phyloP scores from a whole-genome alignment of 78 protist genomes.

The Polysphondylium violaceum region DNA sequence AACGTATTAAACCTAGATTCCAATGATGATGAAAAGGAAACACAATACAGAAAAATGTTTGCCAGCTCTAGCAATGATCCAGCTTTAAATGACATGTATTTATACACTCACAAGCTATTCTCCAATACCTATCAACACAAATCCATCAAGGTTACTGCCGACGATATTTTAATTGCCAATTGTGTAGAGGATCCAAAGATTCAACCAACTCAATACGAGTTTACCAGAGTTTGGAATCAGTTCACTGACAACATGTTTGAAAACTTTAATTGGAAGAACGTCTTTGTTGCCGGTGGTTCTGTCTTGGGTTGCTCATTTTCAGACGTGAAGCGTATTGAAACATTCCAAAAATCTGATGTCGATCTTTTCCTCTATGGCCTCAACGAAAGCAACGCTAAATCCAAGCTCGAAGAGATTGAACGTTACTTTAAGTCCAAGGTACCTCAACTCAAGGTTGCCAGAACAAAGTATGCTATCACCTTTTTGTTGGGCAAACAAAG shows the following conservation, averaged over 20 bases:
- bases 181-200: constrained; percentile 10
- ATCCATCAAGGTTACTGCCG: background rate
- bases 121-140: background rate
- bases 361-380: constrained; percentile 84
- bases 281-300: constrained; percentile 89
- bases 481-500: constrained; percentile 51
- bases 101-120: background rate
- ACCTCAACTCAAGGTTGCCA: constrained; percentile 10
- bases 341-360: constrained; percentile 51
- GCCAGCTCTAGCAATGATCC: constrained; percentile 2
- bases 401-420: constrained; percentile 36
- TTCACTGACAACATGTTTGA: constrained; percentile 44
- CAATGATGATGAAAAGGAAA: background rate
- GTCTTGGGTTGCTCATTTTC: constrained; percentile 68
- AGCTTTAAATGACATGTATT: background rate
- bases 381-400: constrained; percentile 23
- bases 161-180: background rate
- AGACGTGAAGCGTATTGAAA: too few species aligned
- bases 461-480: constrained; percentile 78
- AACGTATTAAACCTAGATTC: background rate
- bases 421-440: background rate
- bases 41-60: constrained; percentile 28
- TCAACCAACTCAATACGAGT: background rate
- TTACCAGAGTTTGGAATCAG: constrained; percentile 24
- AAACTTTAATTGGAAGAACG: constrained; percentile 77